These are phyloP conservation scores for Phytophthora hibernalis DNA, from an alignment of 352 stramenopile species.

Conservation along the genomic window DNA sequence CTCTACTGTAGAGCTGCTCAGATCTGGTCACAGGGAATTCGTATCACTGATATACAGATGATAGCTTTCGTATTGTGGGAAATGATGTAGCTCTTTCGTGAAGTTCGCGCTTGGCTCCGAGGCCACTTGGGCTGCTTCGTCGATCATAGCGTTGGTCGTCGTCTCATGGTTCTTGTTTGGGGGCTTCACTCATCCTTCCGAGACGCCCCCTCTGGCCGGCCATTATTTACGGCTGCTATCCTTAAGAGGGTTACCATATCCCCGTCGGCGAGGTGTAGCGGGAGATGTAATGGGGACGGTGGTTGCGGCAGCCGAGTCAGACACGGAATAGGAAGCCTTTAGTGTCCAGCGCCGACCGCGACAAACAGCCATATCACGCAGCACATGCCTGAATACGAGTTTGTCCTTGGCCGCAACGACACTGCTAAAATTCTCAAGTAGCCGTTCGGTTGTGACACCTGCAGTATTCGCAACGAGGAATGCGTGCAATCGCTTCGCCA, in stretches of 20 bases:
- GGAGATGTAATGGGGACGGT: background rate
- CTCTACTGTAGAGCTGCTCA: too few relatives aligned
- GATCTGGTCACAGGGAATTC: too few relatives aligned
- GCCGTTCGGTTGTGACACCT: slow-evolving; percentile 88
- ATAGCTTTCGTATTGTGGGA: too few relatives aligned
- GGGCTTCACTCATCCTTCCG: too few relatives aligned
- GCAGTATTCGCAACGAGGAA: slow-evolving; percentile 67
- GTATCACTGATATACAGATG: too few relatives aligned
- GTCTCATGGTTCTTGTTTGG: too few relatives aligned
- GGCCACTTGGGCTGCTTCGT: too few relatives aligned
- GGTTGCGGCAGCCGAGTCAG: background rate
- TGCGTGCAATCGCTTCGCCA: slow-evolving; percentile 78
- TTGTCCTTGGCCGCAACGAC: slow-evolving; percentile 90
- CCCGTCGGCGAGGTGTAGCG: background rate
- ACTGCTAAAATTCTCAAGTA: slow-evolving; percentile 89
- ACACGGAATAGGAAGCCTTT: slow-evolving; percentile 60
- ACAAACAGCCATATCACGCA: slow-evolving; percentile 85
- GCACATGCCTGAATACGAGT: slow-evolving; percentile 84
- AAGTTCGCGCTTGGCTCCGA: too few relatives aligned
- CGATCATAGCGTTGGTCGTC: too few relatives aligned
- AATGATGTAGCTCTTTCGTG: too few relatives aligned
- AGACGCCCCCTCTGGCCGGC: too few relatives aligned
- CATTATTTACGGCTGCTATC: background rate
- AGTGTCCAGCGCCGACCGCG: slow-evolving; percentile 74
- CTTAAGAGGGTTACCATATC: background rate